Evolutionary conservation across 2,329 filamentous ascomycete species (phyloP).

Genomic region (Trichoderma polysporum): DNA sequence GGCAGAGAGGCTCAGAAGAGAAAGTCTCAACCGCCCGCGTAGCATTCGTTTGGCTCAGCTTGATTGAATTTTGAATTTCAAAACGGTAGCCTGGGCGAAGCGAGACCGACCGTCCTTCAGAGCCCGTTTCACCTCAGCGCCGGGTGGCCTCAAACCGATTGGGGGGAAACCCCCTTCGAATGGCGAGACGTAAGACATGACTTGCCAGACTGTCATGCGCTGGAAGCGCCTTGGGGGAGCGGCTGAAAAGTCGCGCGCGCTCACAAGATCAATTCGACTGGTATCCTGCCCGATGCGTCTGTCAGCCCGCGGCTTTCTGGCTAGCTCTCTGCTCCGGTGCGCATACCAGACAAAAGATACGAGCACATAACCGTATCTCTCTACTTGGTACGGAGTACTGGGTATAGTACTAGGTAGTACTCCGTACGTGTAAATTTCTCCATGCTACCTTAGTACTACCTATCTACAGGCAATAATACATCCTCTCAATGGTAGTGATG

Average conservation of each 20-base stretch:
- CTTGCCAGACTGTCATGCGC: background rate
- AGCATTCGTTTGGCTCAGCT: too few species aligned
- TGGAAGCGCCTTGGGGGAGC: background rate
- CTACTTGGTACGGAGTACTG: too few species aligned
- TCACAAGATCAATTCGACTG: background rate
- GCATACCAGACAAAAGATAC: background rate
- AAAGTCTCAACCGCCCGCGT: background rate
- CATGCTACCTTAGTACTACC: too few species aligned
- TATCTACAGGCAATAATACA: too few species aligned
- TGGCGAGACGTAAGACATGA: conserved; percentile 13
- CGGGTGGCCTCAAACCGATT: background rate
- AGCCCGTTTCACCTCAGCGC: background rate
- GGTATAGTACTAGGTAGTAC: too few species aligned
- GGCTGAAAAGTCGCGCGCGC: conserved; percentile 9
- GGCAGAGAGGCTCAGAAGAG: background rate
- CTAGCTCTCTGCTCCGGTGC: background rate
- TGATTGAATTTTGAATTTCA: background rate
- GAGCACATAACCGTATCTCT: background rate
- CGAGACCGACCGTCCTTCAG: background rate
- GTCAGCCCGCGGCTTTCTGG: background rate
- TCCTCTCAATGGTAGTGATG: too few species aligned
- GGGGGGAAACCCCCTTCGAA: background rate
- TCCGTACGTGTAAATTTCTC: too few species aligned
- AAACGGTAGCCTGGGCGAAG: background rate
- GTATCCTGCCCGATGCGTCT: background rate